These are phyloP conservation scores for Aureobasidium musti DNA, from an alignment of 2,329 filamentous ascomycete genomes.

Conservation along the genomic window DNA sequence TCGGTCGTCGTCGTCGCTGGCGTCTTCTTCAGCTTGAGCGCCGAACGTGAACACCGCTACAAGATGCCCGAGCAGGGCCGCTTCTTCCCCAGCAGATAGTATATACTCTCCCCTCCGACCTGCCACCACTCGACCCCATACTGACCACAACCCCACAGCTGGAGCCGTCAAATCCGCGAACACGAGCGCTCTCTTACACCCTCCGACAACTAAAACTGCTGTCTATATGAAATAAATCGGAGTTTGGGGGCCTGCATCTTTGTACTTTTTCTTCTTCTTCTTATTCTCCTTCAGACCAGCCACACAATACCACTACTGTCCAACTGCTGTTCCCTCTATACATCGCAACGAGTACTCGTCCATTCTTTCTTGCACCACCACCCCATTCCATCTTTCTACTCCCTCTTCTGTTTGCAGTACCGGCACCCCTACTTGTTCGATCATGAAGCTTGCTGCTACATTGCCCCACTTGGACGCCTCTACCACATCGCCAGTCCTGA, in stretches of 20 bases:
- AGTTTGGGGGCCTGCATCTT: conserved; percentile 24
- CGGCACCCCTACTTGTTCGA: conserved; percentile 91
- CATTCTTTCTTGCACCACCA: conserved; percentile 44
- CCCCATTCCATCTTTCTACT: conserved; percentile 53
- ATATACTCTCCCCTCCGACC: conserved; percentile 45
- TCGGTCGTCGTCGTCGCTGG: conserved; percentile 69
- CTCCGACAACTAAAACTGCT: conserved; percentile 13
- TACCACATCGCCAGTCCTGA: conserved; percentile 58
- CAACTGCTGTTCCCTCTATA: background rate
- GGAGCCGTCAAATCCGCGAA: conserved; percentile 71
- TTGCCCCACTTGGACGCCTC: conserved; percentile 77
- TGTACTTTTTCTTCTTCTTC: conserved; percentile 2
- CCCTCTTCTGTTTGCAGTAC: conserved; percentile 45
- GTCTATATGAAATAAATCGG: background rate
- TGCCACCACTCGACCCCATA: background rate
- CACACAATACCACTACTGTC: conserved; percentile 28
- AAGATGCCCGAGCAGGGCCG: conserved; percentile 73
- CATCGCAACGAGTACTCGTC: conserved; percentile 36
- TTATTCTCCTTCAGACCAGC: background rate
- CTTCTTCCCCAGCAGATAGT: conserved; percentile 86
- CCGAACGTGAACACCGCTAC: conserved; percentile 70
- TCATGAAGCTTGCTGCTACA: conserved; percentile 85
- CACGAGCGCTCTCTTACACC: conserved; percentile 52
- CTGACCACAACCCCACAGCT: conserved; percentile 42
- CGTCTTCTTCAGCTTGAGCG: conserved; percentile 70